phyloP scores from a whole-genome alignment of 768 basidiomycete species.

The Ephemerocybe angulata region DNA sequence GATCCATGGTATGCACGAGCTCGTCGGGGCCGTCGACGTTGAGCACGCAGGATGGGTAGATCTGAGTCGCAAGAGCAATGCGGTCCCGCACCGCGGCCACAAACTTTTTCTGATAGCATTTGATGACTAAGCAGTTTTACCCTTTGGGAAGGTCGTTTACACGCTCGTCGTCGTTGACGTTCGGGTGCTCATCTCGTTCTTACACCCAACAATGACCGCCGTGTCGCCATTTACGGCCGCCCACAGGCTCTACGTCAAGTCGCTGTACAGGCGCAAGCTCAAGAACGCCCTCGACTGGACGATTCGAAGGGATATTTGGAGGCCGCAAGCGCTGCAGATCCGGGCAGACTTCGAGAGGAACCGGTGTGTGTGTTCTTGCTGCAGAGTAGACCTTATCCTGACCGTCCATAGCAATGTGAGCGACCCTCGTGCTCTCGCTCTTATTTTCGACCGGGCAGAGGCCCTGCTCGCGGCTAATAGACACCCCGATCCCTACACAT shows the following conservation, averaged over 20 bases:
- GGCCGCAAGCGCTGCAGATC: slow-evolving; percentile 78
- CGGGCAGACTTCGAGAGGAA: slow-evolving; percentile 92
- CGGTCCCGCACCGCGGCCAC: slow-evolving; percentile 8
- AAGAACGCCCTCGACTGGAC: slow-evolving; percentile 90
- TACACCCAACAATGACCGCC: slow-evolving; percentile 40
- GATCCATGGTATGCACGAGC: slow-evolving; percentile 52
- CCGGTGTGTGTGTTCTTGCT: slow-evolving; percentile 50
- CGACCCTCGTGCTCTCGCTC: slow-evolving; percentile 77
- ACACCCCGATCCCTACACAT: slow-evolving; percentile 92
- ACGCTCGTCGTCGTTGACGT: background rate
- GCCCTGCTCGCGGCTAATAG: slow-evolving; percentile 57
- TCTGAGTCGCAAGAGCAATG: background rate
- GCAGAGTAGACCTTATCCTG: background rate
- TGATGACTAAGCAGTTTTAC: slow-evolving; percentile 14
- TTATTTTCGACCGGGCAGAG: slow-evolving; percentile 79
- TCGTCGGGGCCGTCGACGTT: slow-evolving; percentile 6
- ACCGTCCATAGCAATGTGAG: slow-evolving; percentile 59
- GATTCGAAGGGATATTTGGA: slow-evolving; percentile 81
- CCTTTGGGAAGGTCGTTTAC: background rate
- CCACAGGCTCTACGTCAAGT: slow-evolving; percentile 84
- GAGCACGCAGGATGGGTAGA: slow-evolving; percentile 1
- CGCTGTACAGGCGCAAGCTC: slow-evolving; percentile 83
- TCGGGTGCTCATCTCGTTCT: background rate
- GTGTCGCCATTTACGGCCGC: slow-evolving; percentile 60
- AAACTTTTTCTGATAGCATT: slow-evolving; percentile 13